Base-by-base conservation (phyloP, 495 filamentous ascomycete species). In the Cladorrhinum samala region DNA sequence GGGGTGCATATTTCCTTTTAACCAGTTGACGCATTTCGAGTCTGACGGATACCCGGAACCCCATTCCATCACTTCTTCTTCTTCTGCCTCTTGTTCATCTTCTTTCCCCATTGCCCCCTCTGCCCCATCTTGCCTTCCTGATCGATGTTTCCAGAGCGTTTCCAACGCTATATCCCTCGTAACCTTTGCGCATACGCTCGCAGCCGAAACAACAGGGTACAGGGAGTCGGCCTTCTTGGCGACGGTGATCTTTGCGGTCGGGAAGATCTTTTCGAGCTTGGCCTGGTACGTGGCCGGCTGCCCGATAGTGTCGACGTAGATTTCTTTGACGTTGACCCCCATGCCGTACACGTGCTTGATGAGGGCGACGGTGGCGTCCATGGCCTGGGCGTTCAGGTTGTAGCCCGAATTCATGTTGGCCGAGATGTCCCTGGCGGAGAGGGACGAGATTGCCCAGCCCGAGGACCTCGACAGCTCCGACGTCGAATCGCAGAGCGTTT, bases 301-400 rank as follows among this genome's bases (percentile, higher is more conserved):
- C 0, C 93, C 93, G 60, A 98, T 87, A 0, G 93, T 97, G 68
- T 98, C 93, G 55, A 98, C 91, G 67, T 91, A 98, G 11, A 98
- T 88, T 65, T 96, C 89, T 27, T 70, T 76, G 0, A 98, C 75
- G 68, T 91, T 86, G 36, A 97, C 84, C 11, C 87, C 87, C 8
- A 68, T 71, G 0, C 79, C 84, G 44, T 91, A 77, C 0, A 95
- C 86, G 3, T 82, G 83, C 16, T 81, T 69, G 48, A 98, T 92
- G 51, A 98, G 72, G 17, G 79, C 81, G n/a, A 94, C 79, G 1
- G 93, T 98, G 0, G 93, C 90, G 70, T 98, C 92, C 79, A 95
- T 86, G 1, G 93, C 93, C 68, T 97, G 93, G n/a, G 91, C 90
- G 70, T 98, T 98, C 50, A 98, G 77, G 64, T 98, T 98, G 71